Percentiles rank a stretch among this genome's conserved stretches.
Evolutionary conservation across 2,329 filamentous ascomycete genomes (phyloP).

Genomic region (Annulohypoxylon truncatum): DNA sequence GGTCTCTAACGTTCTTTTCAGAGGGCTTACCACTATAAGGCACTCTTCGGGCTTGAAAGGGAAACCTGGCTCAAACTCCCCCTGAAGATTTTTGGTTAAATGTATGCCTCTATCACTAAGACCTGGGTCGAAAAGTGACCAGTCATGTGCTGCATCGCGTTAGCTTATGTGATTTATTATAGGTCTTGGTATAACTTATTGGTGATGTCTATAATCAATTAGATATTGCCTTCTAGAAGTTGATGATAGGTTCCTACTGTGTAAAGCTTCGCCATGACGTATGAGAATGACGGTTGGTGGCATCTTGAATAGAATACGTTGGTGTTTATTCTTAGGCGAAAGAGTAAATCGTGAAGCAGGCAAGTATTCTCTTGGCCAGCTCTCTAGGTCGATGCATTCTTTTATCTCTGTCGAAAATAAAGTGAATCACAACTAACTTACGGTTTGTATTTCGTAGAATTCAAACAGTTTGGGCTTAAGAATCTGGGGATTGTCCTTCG

Average conservation of each 20-base stretch:
- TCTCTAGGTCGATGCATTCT: slow-evolving; percentile 31
- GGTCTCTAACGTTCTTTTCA: slow-evolving; percentile 49
- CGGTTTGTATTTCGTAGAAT: background rate
- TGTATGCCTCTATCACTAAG: slow-evolving; percentile 48
- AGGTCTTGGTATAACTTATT: slow-evolving; percentile 44
- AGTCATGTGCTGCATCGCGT: slow-evolving; percentile 46
- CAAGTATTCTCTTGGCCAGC: slow-evolving; percentile 9
- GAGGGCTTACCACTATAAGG: slow-evolving; percentile 50
- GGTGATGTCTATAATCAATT: slow-evolving; percentile 44
- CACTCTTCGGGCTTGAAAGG: slow-evolving; percentile 42
- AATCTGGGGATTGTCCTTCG: slow-evolving; percentile 1
- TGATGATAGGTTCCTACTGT: slow-evolving; percentile 50
- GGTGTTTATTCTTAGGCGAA: slow-evolving; percentile 16
- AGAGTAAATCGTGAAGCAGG: slow-evolving; percentile 14
- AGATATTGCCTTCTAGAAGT: slow-evolving; percentile 11
- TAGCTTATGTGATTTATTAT: slow-evolving; percentile 32
- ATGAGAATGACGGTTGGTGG: slow-evolving; percentile 56
- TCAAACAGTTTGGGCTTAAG: slow-evolving; percentile 14
- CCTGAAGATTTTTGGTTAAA: slow-evolving; percentile 46
- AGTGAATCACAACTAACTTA: slow-evolving; percentile 1
- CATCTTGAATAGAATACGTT: slow-evolving; percentile 46
- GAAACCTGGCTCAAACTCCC: slow-evolving; percentile 42
- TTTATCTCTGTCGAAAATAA: slow-evolving; percentile 1
- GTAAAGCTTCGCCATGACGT: slow-evolving; percentile 55
- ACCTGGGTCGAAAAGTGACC: slow-evolving; percentile 47